phyloP scores from a whole-genome alignment of 371 early-diverging fungal genomes.

The Dinochytrium kinnereticum region DNA sequence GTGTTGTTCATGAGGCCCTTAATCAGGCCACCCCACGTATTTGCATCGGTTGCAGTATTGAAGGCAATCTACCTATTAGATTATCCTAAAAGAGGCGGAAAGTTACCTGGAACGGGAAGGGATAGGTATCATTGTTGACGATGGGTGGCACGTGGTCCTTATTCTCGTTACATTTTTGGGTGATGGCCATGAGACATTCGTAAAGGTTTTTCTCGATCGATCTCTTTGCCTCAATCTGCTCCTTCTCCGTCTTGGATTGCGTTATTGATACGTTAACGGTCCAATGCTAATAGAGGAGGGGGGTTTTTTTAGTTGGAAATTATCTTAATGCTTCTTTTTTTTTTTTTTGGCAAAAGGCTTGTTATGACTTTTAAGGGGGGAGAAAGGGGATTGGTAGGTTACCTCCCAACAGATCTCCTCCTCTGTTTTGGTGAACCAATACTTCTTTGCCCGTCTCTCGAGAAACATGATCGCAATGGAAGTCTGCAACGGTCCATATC shows the following conservation, averaged over 20 bases:
- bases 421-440: conserved; percentile 82
- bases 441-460: conserved; percentile 78
- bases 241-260: conserved; percentile 66
- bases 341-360: too few relatives aligned
- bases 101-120: conserved; percentile 69
- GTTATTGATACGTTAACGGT: conserved; percentile 66
- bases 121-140: conserved; percentile 83
- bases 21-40: conserved; percentile 9
- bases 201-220: conserved; percentile 56
- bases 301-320: too few relatives aligned
- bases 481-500: conserved; percentile 42
- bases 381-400: conserved; percentile 4
- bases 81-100: background rate
- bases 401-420: conserved; percentile 89
- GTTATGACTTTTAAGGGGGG: background rate
- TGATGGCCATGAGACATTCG: conserved; percentile 65
- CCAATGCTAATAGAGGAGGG: conserved; percentile 64
- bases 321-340: too few relatives aligned
- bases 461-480: conserved; percentile 76
- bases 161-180: conserved; percentile 74
- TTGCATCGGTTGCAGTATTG: background rate
- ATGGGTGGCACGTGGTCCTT: conserved; percentile 92
- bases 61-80: conserved; percentile 3
- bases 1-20: conserved; percentile 10
- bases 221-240: conserved; percentile 51